phyloP scores from a whole-genome alignment of 2,329 filamentous ascomycete genomes.

The Paradendryphiella salina region DNA sequence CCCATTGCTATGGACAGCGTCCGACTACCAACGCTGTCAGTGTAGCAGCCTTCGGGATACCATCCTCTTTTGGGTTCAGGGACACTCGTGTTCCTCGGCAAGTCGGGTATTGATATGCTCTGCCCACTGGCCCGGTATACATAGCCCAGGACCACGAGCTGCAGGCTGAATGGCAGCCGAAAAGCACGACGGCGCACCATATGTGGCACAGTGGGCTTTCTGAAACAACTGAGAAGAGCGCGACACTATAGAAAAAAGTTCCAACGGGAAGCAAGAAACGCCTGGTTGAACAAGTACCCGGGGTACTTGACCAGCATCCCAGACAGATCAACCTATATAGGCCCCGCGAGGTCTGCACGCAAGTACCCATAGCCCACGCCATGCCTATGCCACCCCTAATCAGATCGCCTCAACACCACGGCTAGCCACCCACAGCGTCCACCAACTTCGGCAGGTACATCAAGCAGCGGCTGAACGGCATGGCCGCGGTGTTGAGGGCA shows the following conservation, averaged over 20 bases:
- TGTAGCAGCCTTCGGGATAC: constrained; percentile 31
- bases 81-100: constrained; percentile 26
- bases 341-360: not conserved
- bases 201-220: not conserved
- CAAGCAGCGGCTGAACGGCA: not conserved
- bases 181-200: constrained; percentile 5
- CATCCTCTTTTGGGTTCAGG: constrained; percentile 24
- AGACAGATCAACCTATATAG: constrained; percentile 5
- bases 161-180: constrained; percentile 1
- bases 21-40: constrained; percentile 22
- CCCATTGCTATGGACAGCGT: constrained; percentile 20
- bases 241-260: not conserved
- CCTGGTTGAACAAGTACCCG: constrained; percentile 3
- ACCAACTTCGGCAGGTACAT: not conserved
- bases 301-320: not conserved
- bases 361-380: not conserved
- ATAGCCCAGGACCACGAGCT: constrained; percentile 7
- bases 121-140: constrained; percentile 4
- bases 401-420: not conserved
- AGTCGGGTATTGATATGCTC: not conserved
- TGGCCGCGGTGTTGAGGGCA: not conserved
- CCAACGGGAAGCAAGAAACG: constrained; percentile 1
- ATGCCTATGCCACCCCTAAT: constrained; percentile 1
- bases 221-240: constrained; percentile 1
- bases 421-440: not conserved